Conservation (phyloP, 2,329 filamentous ascomycete species). For the Penicillium expansum region DNA sequence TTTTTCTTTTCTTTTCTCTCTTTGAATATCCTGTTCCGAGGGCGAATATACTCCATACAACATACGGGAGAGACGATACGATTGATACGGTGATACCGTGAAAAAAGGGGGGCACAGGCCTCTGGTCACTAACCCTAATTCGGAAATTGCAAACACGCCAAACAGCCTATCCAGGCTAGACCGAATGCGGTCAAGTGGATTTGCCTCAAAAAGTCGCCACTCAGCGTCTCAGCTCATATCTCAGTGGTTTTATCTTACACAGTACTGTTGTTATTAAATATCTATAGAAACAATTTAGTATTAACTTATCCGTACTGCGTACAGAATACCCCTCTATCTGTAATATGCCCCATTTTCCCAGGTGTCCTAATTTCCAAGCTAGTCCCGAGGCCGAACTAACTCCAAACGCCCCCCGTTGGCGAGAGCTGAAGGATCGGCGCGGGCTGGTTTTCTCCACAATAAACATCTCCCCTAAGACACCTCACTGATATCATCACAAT, state of each 20-base stretch:
- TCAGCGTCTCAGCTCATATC: not conserved
- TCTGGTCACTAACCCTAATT: not conserved
- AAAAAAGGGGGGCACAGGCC: not conserved
- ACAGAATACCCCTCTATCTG: not conserved
- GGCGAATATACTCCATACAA: not conserved
- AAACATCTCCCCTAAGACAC: conserved; percentile 1
- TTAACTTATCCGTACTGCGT: not conserved
- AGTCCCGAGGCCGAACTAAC: conserved; percentile 1
- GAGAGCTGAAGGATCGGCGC: conserved; percentile 3
- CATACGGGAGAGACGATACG: not conserved
- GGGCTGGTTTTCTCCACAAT: conserved; percentile 5
- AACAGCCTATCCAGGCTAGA: not conserved
- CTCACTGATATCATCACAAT: conserved; percentile 1
- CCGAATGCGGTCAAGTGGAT: not conserved
- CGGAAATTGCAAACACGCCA: not conserved
- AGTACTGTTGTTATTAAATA: no score
- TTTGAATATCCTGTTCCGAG: not conserved
- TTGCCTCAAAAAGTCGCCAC: not conserved
- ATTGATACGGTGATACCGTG: not conserved
- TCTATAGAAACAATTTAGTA: not conserved
- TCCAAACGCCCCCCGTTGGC: not conserved
- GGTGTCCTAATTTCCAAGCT: not conserved
- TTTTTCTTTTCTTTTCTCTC: no score
- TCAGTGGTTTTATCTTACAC: not conserved
- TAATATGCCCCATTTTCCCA: not conserved